Evolutionary conservation across 441 rosid genomes (phyloP).

Genomic region (Corymbia citriodora): DNA sequence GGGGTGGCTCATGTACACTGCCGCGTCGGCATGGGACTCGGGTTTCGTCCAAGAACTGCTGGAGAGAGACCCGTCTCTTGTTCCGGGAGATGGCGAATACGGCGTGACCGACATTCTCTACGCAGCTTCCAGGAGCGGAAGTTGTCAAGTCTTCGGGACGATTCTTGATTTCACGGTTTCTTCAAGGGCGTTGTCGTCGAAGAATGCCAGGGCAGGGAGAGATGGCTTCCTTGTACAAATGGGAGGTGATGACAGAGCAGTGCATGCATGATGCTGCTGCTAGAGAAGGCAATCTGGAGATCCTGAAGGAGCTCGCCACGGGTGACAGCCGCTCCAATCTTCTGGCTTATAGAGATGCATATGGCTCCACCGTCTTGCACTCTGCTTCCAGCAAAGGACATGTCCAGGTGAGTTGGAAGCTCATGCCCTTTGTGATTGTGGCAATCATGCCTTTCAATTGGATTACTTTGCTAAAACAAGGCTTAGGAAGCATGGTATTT

Average conservation of each 20-base stretch:
- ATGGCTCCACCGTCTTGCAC: background rate
- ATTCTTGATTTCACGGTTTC: background rate
- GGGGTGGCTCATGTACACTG: background rate
- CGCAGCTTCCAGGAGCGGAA: background rate
- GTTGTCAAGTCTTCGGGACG: background rate
- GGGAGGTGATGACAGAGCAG: background rate
- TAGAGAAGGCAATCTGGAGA: background rate
- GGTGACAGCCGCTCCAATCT: background rate
- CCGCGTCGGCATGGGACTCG: background rate
- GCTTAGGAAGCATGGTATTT: background rate
- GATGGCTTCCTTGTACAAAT: background rate
- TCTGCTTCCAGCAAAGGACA: background rate
- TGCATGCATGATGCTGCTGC: background rate
- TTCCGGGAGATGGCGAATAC: background rate
- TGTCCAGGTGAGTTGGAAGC: background rate
- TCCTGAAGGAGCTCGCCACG: background rate
- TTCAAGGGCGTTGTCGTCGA: rapidly evolving
- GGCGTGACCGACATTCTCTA: background rate
- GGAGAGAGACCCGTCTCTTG: background rate
- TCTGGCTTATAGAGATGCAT: background rate
- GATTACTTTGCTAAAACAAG: background rate
- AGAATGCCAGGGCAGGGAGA: background rate
- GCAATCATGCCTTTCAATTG: background rate
- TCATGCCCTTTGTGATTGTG: background rate
- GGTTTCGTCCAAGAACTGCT: background rate